phyloP scores from a whole-genome alignment of 495 filamentous ascomycete species.

The Chaetomium tenue region DNA sequence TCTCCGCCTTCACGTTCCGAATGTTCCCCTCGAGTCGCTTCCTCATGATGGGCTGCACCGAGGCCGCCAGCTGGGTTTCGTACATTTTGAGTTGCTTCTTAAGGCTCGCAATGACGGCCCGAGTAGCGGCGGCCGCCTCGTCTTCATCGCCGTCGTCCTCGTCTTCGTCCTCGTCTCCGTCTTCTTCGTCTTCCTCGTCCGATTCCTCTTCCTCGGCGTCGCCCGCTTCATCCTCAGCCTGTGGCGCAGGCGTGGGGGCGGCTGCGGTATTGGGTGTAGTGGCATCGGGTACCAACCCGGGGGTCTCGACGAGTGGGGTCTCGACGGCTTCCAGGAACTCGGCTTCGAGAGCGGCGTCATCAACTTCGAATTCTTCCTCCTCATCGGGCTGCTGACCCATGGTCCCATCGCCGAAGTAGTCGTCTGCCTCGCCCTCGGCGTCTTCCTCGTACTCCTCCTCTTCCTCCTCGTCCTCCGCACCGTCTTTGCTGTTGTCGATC shows the following conservation, averaged over 20 bases:
- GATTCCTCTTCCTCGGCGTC: constrained; percentile 50
- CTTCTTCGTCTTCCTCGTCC: constrained; percentile 45
- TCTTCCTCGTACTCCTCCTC: constrained; percentile 63
- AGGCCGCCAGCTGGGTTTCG: constrained; percentile 39
- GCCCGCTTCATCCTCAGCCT: constrained; percentile 37
- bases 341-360: constrained; percentile 45
- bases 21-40: constrained; percentile 54
- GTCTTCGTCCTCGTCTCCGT: constrained; percentile 52
- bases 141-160: constrained; percentile 46
- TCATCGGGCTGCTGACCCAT: constrained; percentile 42
- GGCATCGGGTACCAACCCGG: constrained; percentile 37
- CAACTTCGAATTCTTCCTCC: constrained; percentile 24
- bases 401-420: constrained; percentile 45
- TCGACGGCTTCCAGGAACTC: constrained; percentile 35
- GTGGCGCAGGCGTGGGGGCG: constrained; percentile 31
- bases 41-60: constrained; percentile 50
- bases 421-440: constrained; percentile 54
- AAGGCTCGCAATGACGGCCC: constrained; percentile 57
- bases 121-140: constrained; percentile 48
- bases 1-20: constrained; percentile 53
- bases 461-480: constrained; percentile 48
- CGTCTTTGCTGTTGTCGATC: constrained; percentile 60
- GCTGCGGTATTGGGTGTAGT: constrained; percentile 42
- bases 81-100: constrained; percentile 43
- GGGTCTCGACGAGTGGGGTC: constrained; percentile 36